phyloP scores from a whole-genome alignment of 257 asterid species.

The Osmanthus fragrans region DNA sequence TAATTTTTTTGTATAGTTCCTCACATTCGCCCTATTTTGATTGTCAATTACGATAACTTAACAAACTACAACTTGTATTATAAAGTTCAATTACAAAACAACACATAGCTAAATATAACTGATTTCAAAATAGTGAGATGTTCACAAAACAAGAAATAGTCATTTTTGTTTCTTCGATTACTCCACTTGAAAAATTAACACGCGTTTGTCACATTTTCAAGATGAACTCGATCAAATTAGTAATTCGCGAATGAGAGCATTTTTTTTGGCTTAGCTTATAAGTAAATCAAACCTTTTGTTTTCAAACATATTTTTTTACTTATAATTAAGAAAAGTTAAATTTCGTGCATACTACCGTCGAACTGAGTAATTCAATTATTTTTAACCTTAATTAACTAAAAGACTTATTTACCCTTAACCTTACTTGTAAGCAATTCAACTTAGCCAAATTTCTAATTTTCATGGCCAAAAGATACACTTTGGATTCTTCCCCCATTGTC shows the following conservation, averaged over 20 bases:
- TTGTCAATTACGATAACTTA: too few species aligned
- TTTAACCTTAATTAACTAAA: not conserved
- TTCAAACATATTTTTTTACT: too few species aligned
- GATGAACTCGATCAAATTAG: not conserved
- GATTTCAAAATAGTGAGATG: not conserved
- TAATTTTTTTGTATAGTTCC: not conserved
- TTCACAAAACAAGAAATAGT: not conserved
- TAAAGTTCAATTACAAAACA: too few species aligned
- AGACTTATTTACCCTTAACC: not conserved
- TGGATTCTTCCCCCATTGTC: not conserved
- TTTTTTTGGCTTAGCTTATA: too few species aligned
- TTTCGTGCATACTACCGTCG: not conserved
- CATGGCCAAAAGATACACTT: not conserved
- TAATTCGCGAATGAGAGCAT: not conserved
- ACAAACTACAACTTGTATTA: too few species aligned
- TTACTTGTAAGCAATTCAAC: not conserved
- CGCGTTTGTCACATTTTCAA: not conserved
- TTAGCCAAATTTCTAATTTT: not conserved
- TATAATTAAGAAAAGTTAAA: too few species aligned
- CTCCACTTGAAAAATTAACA: not conserved
- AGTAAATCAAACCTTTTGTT: too few species aligned
- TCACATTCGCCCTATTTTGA: not conserved
- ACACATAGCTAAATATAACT: too few species aligned
- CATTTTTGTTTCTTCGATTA: not conserved
- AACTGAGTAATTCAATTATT: not conserved